Base-by-base conservation (phyloP, 1,284 basidiomycete genomes). In the Mrakiaceae sp. region DNA sequence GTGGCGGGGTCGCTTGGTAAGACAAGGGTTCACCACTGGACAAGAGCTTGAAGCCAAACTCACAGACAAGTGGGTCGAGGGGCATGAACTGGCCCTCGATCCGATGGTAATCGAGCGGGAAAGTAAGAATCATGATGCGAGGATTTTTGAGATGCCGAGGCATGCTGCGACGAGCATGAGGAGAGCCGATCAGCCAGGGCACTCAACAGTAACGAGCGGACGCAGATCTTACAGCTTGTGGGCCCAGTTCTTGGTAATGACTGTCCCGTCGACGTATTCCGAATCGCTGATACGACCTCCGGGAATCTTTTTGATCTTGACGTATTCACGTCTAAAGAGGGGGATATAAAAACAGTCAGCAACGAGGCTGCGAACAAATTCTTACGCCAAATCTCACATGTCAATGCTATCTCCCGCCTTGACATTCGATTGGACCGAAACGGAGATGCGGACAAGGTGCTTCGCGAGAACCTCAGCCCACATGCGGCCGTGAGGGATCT, bases 231-330 rank as follows among this genome's bases (percentile, higher is more conserved):
- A 27, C 27, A 27, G 84, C 77, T 97, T 97, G 75, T 98, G 95
- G 4, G 94, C 90, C 5, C 98, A 87, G 70, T 98, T 97, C 80
- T 98, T 98, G 27, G 93, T 95, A 72, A 98, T 96, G 59, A 98
- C 93, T 9, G 90, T 91, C 3, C 96, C 96, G 68, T 95, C 90
- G 60, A 99, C 90, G 71, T 95, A 98, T 79, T 98, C 94, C 10
- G 91, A 96, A 74, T 98, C 92, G 46, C 80, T 82, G 48, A 94
- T 92, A 60, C 83, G 81, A 10, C 96, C 96, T 11, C 96, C 96
- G 0, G 96, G 94, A 16, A 98, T 88, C 76, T 96, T 95, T 79
- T 99, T 98, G 76, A 98, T 94, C 79, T 98, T 98, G 69, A 98
- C 90, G 70, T 96, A 97, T 43, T 88, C 83, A 58, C 95, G 83